phyloP scores from a whole-genome alignment of 495 filamentous ascomycete species.

The Podospora australis region DNA sequence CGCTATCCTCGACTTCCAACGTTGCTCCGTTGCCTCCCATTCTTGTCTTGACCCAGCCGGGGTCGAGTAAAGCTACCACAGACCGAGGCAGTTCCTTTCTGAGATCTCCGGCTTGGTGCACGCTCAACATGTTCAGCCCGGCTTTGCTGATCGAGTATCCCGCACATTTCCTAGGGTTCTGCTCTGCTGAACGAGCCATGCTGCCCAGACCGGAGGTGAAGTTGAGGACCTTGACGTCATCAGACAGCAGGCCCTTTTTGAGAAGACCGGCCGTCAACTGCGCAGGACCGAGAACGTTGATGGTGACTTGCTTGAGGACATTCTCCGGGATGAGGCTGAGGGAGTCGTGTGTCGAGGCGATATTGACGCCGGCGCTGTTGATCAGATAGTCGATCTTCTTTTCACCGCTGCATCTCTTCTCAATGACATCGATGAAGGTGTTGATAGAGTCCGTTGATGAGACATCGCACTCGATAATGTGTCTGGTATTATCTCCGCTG shows the following conservation, averaged over 20 bases:
- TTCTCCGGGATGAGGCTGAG: conserved; percentile 29
- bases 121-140: conserved; percentile 36
- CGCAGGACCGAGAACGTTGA: conserved; percentile 39
- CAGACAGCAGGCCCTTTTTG: conserved; percentile 16
- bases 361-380: conserved; percentile 40
- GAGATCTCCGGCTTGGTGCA: conserved; percentile 35
- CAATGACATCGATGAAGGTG: conserved; percentile 23
- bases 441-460: conserved; percentile 27
- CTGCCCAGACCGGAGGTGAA: conserved; percentile 34
- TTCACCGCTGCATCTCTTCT: conserved; percentile 7
- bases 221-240: conserved; percentile 30
- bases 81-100: conserved; percentile 31
- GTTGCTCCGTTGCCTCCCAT: conserved; percentile 50
- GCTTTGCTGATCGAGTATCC: conserved; percentile 39
- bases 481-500: conserved; percentile 18
- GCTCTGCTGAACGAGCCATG: conserved; percentile 6
- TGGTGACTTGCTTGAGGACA: conserved; percentile 21
- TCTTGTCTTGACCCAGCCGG: conserved; percentile 59
- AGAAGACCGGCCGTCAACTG: conserved; percentile 30
- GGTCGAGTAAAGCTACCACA: conserved; percentile 47
- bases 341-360: conserved; percentile 25
- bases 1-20: conserved; percentile 39
- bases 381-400: conserved; percentile 38
- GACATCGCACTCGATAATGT: conserved; percentile 42
- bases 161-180: conserved; percentile 16